Conservation (phyloP, 2,329 filamentous ascomycete genomes). For the Colletotrichum endophyticum region DNA sequence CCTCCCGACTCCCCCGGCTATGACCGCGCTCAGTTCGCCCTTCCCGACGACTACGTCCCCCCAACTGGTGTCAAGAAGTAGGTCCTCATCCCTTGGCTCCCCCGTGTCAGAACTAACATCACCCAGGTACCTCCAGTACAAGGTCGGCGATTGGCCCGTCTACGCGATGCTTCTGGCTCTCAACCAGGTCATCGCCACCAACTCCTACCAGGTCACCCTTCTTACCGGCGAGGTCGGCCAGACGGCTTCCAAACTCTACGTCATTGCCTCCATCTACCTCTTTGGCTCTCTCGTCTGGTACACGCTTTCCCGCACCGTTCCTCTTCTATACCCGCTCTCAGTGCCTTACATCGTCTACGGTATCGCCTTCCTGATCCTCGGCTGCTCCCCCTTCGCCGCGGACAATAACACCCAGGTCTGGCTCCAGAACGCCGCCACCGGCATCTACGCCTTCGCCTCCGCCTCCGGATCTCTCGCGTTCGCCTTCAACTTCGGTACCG, state of each 20-base stretch:
- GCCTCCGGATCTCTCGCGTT: slow-evolving; percentile 70
- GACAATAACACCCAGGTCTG: slow-evolving; percentile 39
- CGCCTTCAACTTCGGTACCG: slow-evolving; percentile 69
- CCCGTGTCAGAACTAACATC: not conserved
- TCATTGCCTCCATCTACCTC: slow-evolving; percentile 64
- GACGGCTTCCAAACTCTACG: slow-evolving; percentile 62
- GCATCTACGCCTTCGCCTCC: slow-evolving; percentile 66
- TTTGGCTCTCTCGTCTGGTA: slow-evolving; percentile 66
- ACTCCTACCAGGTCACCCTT: slow-evolving; percentile 73
- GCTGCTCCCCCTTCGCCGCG: slow-evolving; percentile 59
- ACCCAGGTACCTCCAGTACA: slow-evolving; percentile 46
- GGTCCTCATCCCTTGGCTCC: not conserved
- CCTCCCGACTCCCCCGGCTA: slow-evolving; percentile 28
- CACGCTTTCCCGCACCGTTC: slow-evolving; percentile 62
- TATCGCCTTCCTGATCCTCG: slow-evolving; percentile 65
- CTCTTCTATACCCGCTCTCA: slow-evolving; percentile 61
- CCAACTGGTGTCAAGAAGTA: slow-evolving; percentile 60
- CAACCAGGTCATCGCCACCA: slow-evolving; percentile 68
- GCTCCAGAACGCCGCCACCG: slow-evolving; percentile 66
- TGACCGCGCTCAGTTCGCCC: slow-evolving; percentile 57
- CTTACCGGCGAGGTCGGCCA: slow-evolving; percentile 68
- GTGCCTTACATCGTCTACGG: slow-evolving; percentile 68
- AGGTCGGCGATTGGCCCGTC: slow-evolving; percentile 66
- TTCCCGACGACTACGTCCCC: slow-evolving; percentile 59
- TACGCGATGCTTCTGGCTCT: slow-evolving; percentile 67